Base-by-base conservation (phyloP, 1,284 basidiomycete genomes). In the Fomitopsis schrenkii region DNA sequence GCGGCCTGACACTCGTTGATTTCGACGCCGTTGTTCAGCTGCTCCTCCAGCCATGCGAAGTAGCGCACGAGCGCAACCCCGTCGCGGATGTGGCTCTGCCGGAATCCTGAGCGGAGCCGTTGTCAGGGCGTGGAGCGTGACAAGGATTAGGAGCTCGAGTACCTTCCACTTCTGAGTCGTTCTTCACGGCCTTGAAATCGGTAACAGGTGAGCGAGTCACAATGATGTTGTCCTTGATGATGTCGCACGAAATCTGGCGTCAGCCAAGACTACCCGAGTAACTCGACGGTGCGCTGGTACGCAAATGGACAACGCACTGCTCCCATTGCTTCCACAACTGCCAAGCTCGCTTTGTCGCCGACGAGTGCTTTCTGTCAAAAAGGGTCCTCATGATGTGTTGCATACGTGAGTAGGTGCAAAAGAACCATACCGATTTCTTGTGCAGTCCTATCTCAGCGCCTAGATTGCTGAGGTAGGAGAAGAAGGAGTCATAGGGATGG, bases 11-110 rank as follows among this genome's bases (percentile, higher is more conserved):
- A 89, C 75, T 99, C 97, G 55, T 84, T 89, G 63, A 97, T 70
- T 65, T 82, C 80, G n/a, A 79, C 80, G 0, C 87, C 90, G 1
- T 79, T 77, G 2, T 81, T 74, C 15, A 98, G 79, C 66, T 88
- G 83, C 66, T 94, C 91, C 74, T 98, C 95, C 2, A 99, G 80
- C 96, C 97, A 99, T 0, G 95, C 85, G 71, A 98, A 98, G 76
- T 97, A 98, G 12, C 88, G 83, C 8, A 83, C 86, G 46, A 98
- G 80, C 0, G 97, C 97, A 1, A 84, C 88, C 3, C 97, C 96
- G 73, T 99, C 97, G 10, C 95, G 84, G 53, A 97, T 87, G 72
- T 99, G 95, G 59, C 83, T 85, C 68, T 91, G 86, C 40, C 96
- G 83, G 81, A 98, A 98, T 0, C 97, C 97, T 71, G 91, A 87